Base-by-base conservation (phyloP, 768 basidiomycete species). In the Tylopilus felleus region DNA sequence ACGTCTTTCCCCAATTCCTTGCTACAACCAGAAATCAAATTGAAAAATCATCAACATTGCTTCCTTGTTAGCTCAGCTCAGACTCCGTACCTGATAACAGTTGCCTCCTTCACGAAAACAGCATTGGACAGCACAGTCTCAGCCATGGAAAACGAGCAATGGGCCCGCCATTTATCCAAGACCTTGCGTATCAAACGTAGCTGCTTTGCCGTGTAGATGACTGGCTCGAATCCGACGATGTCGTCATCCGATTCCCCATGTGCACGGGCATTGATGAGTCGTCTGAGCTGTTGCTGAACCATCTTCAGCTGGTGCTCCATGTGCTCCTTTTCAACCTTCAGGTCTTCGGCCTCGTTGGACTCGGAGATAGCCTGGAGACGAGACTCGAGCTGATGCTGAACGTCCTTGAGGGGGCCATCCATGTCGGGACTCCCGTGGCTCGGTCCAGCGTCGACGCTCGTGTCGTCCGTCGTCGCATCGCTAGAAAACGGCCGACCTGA, bases 61-160 rank as follows among this genome's bases (percentile, higher is more conserved):
- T 47, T 48, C 36, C 14, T 23, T 44, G 23, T 31, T 21, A 23
- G 3, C 21, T 17, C 13, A 25, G 8, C 44, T 55, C 27, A 36
- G 38, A 52, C 8, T 3, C 35, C 79, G 42, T 58, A 87, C 88
- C 90, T 93, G 62, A 97, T 88, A 43, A 98, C 79, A 69, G 97
- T 98, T 6, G 93, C 96, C 72, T 99, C 97, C 71, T 97, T 95
- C 38, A 98, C 76, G 51, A 86, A 68, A 2, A 94, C 86, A 10
- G 95, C 95, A 66, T 82, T 87, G 7, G 88, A 85, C 48, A 98
- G 74, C 22, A 94, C 84, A 27, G 80, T 76, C 72, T 98, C 95
- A 1, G 95, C 92, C 91, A 98, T 96, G 1, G 86, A 88, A 67
- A 97, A 94, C 8, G 88, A 80, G 22, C 88, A 77, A 71, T 91